A percentile compares a stretch with the other conserved stretches of the same genome.
phyloP scores from a whole-genome alignment of 441 rosid genomes.

The Erodium chrysanthum region DNA sequence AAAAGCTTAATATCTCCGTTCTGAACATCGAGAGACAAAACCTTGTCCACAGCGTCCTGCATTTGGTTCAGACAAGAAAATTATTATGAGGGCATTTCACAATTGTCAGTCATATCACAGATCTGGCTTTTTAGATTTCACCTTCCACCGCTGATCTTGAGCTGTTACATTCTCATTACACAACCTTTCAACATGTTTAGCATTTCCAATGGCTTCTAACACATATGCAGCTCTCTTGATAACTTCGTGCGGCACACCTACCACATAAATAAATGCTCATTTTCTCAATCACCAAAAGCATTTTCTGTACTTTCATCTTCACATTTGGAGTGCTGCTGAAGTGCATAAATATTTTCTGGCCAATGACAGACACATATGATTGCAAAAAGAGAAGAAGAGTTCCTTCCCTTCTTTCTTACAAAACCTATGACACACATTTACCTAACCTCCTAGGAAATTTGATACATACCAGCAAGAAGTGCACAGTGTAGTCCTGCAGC shows the following conservation, averaged over 20 bases:
- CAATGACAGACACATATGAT: not conserved
- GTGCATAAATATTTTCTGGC: not conserved
- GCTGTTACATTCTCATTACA: slow-evolving; percentile 46
- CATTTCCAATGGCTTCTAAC: slow-evolving; percentile 45
- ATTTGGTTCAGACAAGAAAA: slow-evolving; percentile 9
- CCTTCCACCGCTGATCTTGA: slow-evolving; percentile 69
- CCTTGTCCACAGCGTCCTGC: slow-evolving; percentile 69
- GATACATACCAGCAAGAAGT: slow-evolving; percentile 55
- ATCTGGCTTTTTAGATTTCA: slow-evolving; percentile 20
- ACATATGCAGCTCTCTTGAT: slow-evolving; percentile 66
- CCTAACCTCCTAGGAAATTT: not conserved
- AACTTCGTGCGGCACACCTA: slow-evolving; percentile 77
- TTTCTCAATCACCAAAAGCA: slow-evolving; percentile 5
- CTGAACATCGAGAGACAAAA: slow-evolving; percentile 47
- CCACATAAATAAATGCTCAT: slow-evolving; percentile 13
- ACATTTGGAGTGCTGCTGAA: not conserved
- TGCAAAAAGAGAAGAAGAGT: not conserved
- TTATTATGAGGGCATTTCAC: slow-evolving; percentile 8
- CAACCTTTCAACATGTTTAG: slow-evolving; percentile 39
- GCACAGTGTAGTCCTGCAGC: slow-evolving; percentile 86
- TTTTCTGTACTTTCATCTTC: not conserved
- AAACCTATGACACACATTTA: not conserved
- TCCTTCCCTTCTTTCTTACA: not conserved
- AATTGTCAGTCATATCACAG: not conserved
- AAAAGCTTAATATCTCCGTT: slow-evolving; percentile 49